Base-by-base conservation (phyloP, 257 asterid genomes). In the Forsythia suspensa region DNA sequence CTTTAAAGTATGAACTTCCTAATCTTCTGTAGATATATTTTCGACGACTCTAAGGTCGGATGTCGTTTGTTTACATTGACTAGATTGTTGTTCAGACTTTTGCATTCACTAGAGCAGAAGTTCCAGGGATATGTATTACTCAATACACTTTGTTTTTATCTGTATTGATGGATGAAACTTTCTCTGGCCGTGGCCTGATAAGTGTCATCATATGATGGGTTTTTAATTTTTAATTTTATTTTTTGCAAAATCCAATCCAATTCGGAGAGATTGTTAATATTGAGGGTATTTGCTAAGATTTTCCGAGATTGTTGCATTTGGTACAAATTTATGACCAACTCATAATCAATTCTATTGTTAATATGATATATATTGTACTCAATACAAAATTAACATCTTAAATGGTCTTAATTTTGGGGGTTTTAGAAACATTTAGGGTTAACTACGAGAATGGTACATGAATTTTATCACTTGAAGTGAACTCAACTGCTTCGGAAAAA, bases 11-110 rank as follows among this genome's bases (percentile, higher is more conserved):
- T 63, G 70, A 63, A 24, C 39, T 21, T n/a, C 4, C 10, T 5
- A 57, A 57, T 57, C 40, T 78, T 71, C 68, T 71, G 57, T 76
- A 57, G 42, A 68, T 67, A 69, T 36, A 37, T 63, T 11, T 66
- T 20, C 29, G 18, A 65, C 18, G 57, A 77, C 70, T 7, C 67
- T 77, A 76, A 42, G 46, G 70, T 65, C 11, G 8, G 39, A 43
- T 24, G 24, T 24, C 24, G 24, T 76, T 20, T 3, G 75, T 48
- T n/a, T 2, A 38, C 55, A 24, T 77, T 77, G 42, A 48, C 69
- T 16, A 16, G 80, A 41, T 51, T 73, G 48, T 36, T 61, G 38
- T 67, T n/a, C 41, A 38, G 52, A 21, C 67, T n/a, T 59, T 59
- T 59, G 67, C 34, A 8, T 59, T 59, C 34, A 21, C 36, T n/a